These are phyloP conservation scores for Malassezia globosa DNA, from an alignment of 1,284 basidiomycete species.

Conservation along the genomic window DNA sequence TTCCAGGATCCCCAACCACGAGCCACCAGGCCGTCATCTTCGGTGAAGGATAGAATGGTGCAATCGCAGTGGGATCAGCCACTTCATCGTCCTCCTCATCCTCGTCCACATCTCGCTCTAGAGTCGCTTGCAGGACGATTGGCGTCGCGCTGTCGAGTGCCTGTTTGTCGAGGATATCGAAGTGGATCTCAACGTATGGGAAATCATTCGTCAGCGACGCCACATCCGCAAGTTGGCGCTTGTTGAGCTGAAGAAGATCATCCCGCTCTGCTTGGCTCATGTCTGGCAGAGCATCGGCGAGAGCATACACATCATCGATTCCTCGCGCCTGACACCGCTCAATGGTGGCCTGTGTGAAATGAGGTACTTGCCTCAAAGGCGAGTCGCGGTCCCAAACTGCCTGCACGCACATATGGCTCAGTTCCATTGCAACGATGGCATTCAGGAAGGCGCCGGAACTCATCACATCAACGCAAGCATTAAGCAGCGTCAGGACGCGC, in stretches of 20 bases:
- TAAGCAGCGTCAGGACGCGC: constrained; percentile 64
- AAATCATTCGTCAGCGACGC: constrained; percentile 57
- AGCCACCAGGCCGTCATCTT: constrained; percentile 98
- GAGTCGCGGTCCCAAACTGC: constrained; percentile 82
- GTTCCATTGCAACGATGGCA: constrained; percentile 91
- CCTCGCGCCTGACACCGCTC: constrained; percentile 60
- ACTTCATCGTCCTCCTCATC: constrained; percentile 57
- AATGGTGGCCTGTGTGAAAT: constrained; percentile 67
- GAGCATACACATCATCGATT: constrained; percentile 39
- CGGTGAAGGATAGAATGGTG: constrained; percentile 76
- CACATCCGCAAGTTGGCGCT: constrained; percentile 53
- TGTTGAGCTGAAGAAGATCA: constrained; percentile 70
- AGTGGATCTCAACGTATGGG: constrained; percentile 62
- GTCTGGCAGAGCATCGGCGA: constrained; percentile 37
- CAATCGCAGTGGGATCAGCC: constrained; percentile 58
- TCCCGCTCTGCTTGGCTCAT: constrained; percentile 49
- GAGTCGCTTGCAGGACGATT: constrained; percentile 65
- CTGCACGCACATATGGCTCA: constrained; percentile 98
- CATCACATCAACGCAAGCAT: constrained; percentile 88
- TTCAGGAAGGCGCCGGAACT: constrained; percentile 88
- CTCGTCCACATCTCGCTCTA: constrained; percentile 76
- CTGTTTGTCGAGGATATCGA: constrained; percentile 56
- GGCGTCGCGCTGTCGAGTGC: constrained; percentile 73
- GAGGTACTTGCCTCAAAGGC: constrained; percentile 76
- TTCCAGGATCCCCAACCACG: constrained; percentile 68